Conservation (phyloP, 495 filamentous ascomycete species). For the Podospora bellae-mahoneyi region DNA sequence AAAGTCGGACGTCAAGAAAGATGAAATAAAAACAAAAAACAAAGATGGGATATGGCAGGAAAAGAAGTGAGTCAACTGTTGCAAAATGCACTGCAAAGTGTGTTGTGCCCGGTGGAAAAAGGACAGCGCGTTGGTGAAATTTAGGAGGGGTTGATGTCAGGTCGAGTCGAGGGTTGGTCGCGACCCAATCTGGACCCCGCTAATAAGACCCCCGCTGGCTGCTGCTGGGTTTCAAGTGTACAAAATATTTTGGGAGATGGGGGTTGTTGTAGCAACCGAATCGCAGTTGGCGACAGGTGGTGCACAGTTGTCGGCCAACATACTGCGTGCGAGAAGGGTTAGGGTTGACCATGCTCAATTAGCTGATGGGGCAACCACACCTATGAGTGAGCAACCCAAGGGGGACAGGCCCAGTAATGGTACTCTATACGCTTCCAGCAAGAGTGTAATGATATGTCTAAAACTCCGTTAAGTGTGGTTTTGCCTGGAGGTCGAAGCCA, state of each 20-base stretch:
- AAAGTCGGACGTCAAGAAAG: not conserved
- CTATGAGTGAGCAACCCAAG: too few relatives aligned
- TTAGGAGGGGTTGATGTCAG: slow-evolving; percentile 19
- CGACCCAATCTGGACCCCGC: slow-evolving; percentile 9
- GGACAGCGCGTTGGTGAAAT: slow-evolving; percentile 3
- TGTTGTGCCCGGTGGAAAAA: not conserved
- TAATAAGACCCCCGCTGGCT: not conserved
- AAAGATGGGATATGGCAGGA: not conserved
- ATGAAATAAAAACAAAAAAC: not conserved
- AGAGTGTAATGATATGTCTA: too few relatives aligned
- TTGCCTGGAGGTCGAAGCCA: too few relatives aligned
- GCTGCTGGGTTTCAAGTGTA: slow-evolving; percentile 6
- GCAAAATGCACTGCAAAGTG: not conserved
- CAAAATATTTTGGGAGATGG: slow-evolving; percentile 20
- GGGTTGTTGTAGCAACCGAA: slow-evolving; percentile 26
- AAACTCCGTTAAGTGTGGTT: too few relatives aligned
- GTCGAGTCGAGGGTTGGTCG: not conserved
- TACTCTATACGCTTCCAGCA: too few relatives aligned
- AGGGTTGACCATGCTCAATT: too few relatives aligned
- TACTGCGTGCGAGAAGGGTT: too few relatives aligned
- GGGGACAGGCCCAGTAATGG: too few relatives aligned
- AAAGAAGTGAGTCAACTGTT: not conserved
- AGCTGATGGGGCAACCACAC: too few relatives aligned
- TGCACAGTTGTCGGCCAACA: too few relatives aligned
- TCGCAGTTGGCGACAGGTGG: slow-evolving; percentile 10